Evolutionary conservation across 176 grass and related monocot species (phyloP).

Genomic region (Dendrocalamus sinicus): DNA sequence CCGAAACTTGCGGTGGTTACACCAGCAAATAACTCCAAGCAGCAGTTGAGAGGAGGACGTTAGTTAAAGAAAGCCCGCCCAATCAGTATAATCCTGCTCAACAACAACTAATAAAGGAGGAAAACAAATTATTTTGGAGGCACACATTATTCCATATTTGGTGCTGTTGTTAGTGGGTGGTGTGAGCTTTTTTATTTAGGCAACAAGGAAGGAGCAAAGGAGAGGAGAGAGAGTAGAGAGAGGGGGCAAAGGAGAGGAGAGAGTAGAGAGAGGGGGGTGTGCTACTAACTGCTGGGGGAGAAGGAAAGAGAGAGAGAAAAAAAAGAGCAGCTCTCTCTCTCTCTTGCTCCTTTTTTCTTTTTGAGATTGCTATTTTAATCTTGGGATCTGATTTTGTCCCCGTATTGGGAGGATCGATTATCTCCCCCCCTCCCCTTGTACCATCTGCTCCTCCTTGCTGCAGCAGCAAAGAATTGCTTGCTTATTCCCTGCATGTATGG

Average conservation of each 20-base stretch:
- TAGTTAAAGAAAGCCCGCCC: constrained; percentile 28
- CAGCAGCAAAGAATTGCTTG: neutral
- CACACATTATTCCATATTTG: constrained; percentile 54
- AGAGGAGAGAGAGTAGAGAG: neutral
- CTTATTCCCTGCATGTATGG: constrained; percentile 27
- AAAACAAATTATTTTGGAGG: constrained; percentile 40
- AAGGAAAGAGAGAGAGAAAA: neutral
- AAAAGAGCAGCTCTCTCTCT: neutral
- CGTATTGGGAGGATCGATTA: constrained; percentile 66
- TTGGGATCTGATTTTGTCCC: constrained; percentile 68
- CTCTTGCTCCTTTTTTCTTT: constrained; percentile 40
- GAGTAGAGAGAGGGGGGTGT: neutral
- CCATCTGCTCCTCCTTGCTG: constrained; percentile 3
- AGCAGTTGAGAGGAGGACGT: constrained; percentile 42
- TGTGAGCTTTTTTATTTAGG: constrained; percentile 33
- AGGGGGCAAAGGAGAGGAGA: neutral
- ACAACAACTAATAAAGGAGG: constrained; percentile 36
- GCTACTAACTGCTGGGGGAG: neutral
- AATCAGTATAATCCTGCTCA: constrained; percentile 51
- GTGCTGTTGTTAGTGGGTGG: constrained; percentile 62
- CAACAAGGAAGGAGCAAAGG: neutral
- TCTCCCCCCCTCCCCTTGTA: constrained; percentile 29
- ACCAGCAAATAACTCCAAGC: constrained; percentile 65
- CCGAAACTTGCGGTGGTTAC: constrained; percentile 54
- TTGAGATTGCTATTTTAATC: constrained; percentile 59